A percentile compares a stretch with the other conserved stretches of the same genome.
Evolutionary conservation across 345 rosid genomes (phyloP).

Genomic region (Trapa bicornis): DNA sequence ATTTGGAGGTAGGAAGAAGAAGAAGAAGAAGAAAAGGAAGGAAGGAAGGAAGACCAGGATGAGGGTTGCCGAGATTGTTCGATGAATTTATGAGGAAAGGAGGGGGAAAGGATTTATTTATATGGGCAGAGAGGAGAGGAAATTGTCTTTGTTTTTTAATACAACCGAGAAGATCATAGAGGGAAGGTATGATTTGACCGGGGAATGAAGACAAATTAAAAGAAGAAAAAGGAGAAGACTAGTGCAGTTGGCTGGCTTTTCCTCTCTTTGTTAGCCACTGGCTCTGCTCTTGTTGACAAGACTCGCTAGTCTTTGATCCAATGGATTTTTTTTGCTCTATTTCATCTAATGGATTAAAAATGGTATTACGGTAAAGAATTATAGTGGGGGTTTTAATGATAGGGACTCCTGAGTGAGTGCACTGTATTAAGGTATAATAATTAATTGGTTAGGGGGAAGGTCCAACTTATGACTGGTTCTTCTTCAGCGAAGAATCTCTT

Average conservation of each 20-base stretch:
- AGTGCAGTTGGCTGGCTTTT: not conserved
- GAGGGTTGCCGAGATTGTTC: not conserved
- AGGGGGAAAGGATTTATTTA: not conserved
- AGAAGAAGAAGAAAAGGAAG: too few relatives aligned
- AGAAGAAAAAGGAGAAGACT: not conserved
- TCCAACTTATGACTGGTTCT: conserved; percentile 26
- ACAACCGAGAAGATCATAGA: not conserved
- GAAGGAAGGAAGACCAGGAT: too few relatives aligned
- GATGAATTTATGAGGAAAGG: not conserved
- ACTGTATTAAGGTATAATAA: not conserved
- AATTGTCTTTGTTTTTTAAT: not conserved
- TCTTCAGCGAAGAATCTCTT: not conserved
- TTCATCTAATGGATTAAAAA: too few relatives aligned
- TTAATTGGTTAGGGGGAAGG: not conserved
- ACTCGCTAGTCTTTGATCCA: too few relatives aligned
- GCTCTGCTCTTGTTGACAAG: too few relatives aligned
- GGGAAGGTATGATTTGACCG: not conserved
- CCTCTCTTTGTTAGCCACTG: not conserved
- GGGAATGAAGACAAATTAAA: conserved; percentile 3
- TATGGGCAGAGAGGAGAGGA: too few relatives aligned
- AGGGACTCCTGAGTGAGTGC: not conserved
- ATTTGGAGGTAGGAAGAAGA: too few relatives aligned
- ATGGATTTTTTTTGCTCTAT: too few relatives aligned
- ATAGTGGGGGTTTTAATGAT: not conserved
- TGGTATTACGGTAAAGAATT: too few relatives aligned